Conservation (phyloP, 495 filamentous ascomycete genomes). For the Daldinia childiae region DNA sequence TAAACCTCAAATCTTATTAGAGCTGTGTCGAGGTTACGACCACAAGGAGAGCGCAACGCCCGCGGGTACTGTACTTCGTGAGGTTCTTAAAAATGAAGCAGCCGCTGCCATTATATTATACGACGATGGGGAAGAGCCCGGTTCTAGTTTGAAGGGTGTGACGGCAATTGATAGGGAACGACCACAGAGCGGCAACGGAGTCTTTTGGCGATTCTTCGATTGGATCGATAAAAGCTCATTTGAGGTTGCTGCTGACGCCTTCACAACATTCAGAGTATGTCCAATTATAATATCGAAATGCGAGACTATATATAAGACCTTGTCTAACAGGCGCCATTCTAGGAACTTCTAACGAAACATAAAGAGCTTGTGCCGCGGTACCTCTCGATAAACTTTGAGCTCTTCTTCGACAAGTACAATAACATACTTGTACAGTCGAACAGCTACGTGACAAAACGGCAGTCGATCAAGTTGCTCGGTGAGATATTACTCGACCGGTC, state of each 20-base stretch:
- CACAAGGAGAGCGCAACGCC: constrained; percentile 91
- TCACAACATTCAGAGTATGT: constrained; percentile 91
- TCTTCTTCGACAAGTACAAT: constrained; percentile 94
- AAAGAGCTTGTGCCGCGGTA: constrained; percentile 88
- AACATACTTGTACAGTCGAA: constrained; percentile 85
- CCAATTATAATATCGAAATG: background rate
- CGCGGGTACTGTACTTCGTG: constrained; percentile 88
- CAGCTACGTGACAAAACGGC: constrained; percentile 97
- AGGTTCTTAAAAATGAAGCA: constrained; percentile 90
- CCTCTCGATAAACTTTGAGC: constrained; percentile 83
- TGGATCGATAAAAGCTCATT: constrained; percentile 97
- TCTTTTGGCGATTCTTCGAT: constrained; percentile 98
- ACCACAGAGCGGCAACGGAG: constrained; percentile 75
- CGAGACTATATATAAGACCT: background rate
- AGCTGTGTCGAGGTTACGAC: constrained; percentile 89
- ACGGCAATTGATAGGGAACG: constrained; percentile 72
- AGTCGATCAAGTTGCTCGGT: constrained; percentile 96
- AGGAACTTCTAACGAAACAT: constrained; percentile 96
- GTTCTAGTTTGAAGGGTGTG: constrained; percentile 63
- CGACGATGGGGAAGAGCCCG: constrained; percentile 76
- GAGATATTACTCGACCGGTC: constrained; percentile 94
- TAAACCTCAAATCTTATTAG: constrained; percentile 85
- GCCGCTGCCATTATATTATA: constrained; percentile 90
- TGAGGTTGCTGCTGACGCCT: constrained; percentile 96
- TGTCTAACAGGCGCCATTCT: background rate